Evolutionary conservation across 2,329 filamentous ascomycete genomes (phyloP).

Genomic region (Verticillium dahliae): DNA sequence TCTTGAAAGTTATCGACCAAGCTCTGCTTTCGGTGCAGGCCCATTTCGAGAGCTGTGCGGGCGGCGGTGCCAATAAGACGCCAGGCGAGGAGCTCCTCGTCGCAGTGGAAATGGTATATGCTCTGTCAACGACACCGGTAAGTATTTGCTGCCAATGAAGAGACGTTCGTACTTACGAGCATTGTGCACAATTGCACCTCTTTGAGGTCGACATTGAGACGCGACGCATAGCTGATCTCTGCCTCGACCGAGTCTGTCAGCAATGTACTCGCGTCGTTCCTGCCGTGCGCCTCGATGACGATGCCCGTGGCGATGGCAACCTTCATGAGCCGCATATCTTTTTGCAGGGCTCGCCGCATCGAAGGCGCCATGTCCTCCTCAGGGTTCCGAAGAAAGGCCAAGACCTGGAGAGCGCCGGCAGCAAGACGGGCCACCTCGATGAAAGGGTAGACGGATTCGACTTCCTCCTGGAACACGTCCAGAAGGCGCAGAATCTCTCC

Average conservation of each 20-base stretch:
- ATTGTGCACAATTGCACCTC: constrained; percentile 24
- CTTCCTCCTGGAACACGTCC: constrained; percentile 29
- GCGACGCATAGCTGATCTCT: constrained; percentile 13
- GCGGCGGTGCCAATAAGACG: constrained; percentile 38
- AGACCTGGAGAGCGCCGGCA: constrained; percentile 16
- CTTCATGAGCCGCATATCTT: constrained; percentile 25
- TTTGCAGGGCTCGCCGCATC: constrained; percentile 1
- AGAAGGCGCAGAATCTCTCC: constrained; percentile 23
- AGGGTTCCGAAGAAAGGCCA: constrained; percentile 14
- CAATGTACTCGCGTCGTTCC: constrained; percentile 18
- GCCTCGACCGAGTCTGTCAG: constrained; percentile 23
- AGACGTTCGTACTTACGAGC: constrained; percentile 15
- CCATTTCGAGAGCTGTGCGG: constrained; percentile 39
- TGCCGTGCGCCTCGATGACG: constrained; percentile 23
- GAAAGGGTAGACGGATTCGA: constrained; percentile 29
- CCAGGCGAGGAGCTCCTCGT: constrained; percentile 43
- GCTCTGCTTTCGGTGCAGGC: constrained; percentile 38
- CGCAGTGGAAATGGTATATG: constrained; percentile 36
- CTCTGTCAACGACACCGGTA: constrained; percentile 18
- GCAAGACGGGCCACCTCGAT: constrained; percentile 21
- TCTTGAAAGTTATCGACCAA: constrained; percentile 30
- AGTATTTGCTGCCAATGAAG: neutral
- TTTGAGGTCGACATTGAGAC: constrained; percentile 25
- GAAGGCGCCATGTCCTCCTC: neutral
- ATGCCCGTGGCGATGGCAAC: constrained; percentile 25